phyloP scores from a whole-genome alignment of 2,329 filamentous ascomycete species.

The Ophiostoma angusticollis region DNA sequence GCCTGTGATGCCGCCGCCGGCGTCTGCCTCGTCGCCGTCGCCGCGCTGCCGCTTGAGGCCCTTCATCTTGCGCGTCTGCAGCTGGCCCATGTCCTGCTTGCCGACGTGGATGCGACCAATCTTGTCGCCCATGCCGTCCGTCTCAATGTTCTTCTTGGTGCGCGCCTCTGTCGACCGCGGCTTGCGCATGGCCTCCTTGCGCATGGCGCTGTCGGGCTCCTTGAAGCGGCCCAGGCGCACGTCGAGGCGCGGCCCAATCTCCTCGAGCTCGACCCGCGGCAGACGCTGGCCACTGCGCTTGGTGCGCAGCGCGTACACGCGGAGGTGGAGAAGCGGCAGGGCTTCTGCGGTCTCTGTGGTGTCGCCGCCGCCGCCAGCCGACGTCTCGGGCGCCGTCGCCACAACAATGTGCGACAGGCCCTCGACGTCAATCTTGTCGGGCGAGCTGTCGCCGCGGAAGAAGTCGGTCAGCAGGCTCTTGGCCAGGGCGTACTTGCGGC shows the following conservation, averaged over 20 bases:
- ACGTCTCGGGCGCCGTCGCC: slow-evolving; percentile 57
- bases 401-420: slow-evolving; percentile 84
- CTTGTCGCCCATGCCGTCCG: slow-evolving; percentile 90
- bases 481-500: slow-evolving; percentile 54
- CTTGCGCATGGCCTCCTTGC: slow-evolving; percentile 86
- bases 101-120: slow-evolving; percentile 83
- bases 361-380: slow-evolving; percentile 19
- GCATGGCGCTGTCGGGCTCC: slow-evolving; percentile 63
- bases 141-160: slow-evolving; percentile 93
- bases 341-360: slow-evolving; percentile 25
- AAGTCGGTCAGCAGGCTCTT: slow-evolving; percentile 84
- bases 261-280: slow-evolving; percentile 49
- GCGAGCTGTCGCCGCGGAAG: slow-evolving; percentile 67
- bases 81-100: slow-evolving; percentile 70
- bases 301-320: slow-evolving; percentile 77
- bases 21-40: slow-evolving; percentile 29
- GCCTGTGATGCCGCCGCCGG: slow-evolving; percentile 5
- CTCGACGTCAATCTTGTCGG: slow-evolving; percentile 81
- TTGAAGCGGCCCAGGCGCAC: slow-evolving; percentile 71
- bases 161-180: slow-evolving; percentile 60
- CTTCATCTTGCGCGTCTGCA: slow-evolving; percentile 99
- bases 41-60: slow-evolving; percentile 75
- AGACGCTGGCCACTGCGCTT: slow-evolving; percentile 77
- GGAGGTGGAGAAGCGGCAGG: slow-evolving; percentile 50
- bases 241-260: slow-evolving; percentile 65